Evolutionary conservation across 2,329 filamentous ascomycete species (phyloP).

Genomic region (Penicillium sp.): DNA sequence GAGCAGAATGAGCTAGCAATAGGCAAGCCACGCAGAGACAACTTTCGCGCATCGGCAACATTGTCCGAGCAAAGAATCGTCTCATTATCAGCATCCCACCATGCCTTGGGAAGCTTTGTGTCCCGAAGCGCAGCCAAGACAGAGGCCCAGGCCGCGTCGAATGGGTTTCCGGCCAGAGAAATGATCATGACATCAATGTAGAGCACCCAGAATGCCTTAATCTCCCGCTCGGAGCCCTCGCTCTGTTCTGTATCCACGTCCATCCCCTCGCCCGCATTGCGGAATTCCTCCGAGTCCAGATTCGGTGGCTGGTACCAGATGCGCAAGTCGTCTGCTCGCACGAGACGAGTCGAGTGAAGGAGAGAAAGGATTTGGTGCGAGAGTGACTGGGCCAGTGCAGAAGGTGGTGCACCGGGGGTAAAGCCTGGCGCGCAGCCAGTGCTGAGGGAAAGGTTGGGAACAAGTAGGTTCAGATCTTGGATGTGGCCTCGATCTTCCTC

Average conservation of each 20-base stretch:
- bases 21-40: constrained; percentile 59
- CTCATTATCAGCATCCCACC: constrained; percentile 76
- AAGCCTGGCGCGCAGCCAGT: constrained; percentile 83
- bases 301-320: constrained; percentile 57
- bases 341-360: constrained; percentile 60
- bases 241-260: constrained; percentile 41
- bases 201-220: constrained; percentile 87
- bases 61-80: constrained; percentile 64
- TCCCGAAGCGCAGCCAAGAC: constrained; percentile 70
- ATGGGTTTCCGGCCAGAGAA: constrained; percentile 80
- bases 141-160: constrained; percentile 83
- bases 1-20: constrained; percentile 70
- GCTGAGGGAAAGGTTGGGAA: constrained; percentile 85
- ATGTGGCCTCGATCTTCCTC: constrained; percentile 41
- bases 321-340: constrained; percentile 60
- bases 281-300: constrained; percentile 25
- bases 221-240: constrained; percentile 33
- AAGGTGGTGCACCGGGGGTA: constrained; percentile 73
- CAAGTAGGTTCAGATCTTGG: constrained; percentile 57
- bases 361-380: constrained; percentile 70
- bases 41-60: constrained; percentile 44
- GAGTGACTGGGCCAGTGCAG: constrained; percentile 70
- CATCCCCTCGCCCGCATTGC: constrained; percentile 40
- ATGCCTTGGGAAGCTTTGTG: constrained; percentile 66
- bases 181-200: constrained; percentile 95